Conservation (phyloP, 768 basidiomycete genomes). For the Baorangia bicolor region DNA sequence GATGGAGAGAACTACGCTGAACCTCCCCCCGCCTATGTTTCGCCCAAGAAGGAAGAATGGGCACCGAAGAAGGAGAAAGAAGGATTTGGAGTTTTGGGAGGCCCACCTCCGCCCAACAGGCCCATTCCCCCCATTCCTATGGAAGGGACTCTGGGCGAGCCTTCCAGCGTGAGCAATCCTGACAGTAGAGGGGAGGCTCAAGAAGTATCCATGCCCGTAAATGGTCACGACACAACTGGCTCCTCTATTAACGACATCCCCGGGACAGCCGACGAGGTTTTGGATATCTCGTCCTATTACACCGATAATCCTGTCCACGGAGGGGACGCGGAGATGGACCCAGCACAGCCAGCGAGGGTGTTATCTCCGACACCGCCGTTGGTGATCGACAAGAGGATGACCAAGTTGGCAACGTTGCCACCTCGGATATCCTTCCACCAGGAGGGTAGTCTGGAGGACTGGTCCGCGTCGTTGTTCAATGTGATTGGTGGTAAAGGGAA, state of each 20-base stretch:
- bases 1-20: constrained; percentile 28
- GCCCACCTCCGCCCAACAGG: constrained; percentile 13
- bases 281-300: constrained; percentile 30
- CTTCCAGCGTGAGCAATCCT: constrained; percentile 4
- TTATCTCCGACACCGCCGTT: constrained; percentile 32
- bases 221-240: not conserved
- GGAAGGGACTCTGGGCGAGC: not conserved
- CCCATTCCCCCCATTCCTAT: constrained; percentile 20
- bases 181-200: not conserved
- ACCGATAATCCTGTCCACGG: constrained; percentile 1
- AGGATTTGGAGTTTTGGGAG: not conserved
- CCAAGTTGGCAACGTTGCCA: constrained; percentile 31
- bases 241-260: constrained; percentile 16
- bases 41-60: constrained; percentile 14
- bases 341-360: constrained; percentile 3
- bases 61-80: constrained; percentile 21
- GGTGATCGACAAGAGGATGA: constrained; percentile 27
- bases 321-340: constrained; percentile 7
- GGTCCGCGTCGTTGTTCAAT: constrained; percentile 56
- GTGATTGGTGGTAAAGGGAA: constrained; percentile 40
- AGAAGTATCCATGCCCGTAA: not conserved
- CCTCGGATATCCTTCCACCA: constrained; percentile 58
- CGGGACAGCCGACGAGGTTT: constrained; percentile 23
- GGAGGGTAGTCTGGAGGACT: constrained; percentile 47
- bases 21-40: constrained; percentile 49